phyloP scores from a whole-genome alignment of 768 basidiomycete genomes.

The Lentinula lateritia region DNA sequence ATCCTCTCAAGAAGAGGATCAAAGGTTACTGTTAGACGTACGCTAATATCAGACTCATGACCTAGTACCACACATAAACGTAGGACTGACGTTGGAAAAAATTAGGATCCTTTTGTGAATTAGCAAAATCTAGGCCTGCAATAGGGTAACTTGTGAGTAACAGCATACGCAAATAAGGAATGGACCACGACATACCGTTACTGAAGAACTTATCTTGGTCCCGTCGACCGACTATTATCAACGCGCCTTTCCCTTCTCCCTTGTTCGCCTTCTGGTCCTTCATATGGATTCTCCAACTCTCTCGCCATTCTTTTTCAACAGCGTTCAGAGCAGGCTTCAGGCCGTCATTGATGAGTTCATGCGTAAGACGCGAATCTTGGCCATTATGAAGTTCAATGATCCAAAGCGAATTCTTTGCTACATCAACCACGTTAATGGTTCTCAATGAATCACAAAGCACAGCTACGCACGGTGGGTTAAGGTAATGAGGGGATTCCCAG shows the following conservation, averaged over 20 bases:
- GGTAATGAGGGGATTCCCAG: slow-evolving; percentile 50
- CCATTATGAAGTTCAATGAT: slow-evolving; percentile 79
- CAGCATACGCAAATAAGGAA: neutral
- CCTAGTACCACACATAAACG: slow-evolving; percentile 1
- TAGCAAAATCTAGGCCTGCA: slow-evolving; percentile 60
- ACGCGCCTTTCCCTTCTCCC: slow-evolving; percentile 56
- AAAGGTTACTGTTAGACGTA: slow-evolving; percentile 40
- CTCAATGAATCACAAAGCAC: neutral
- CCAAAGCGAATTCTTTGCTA: slow-evolving; percentile 63
- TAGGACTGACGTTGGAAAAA: slow-evolving; percentile 60
- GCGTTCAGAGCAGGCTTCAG: slow-evolving; percentile 66
- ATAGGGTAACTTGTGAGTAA: slow-evolving; percentile 2
- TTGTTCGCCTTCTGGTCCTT: slow-evolving; percentile 32
- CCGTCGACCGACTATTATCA: slow-evolving; percentile 72
- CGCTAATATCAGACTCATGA: neutral
- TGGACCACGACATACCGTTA: slow-evolving; percentile 46
- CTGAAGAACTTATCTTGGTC: slow-evolving; percentile 87
- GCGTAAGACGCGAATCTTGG: slow-evolving; percentile 64
- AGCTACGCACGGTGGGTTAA: slow-evolving; percentile 54
- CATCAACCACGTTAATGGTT: neutral
- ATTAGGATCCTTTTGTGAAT: slow-evolving; percentile 42
- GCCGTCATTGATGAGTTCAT: slow-evolving; percentile 49
- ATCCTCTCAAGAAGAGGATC: slow-evolving; percentile 69
- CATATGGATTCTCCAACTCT: slow-evolving; percentile 39
- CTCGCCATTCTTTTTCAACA: slow-evolving; percentile 70